Evolutionary conservation across 2,329 filamentous ascomycete genomes (phyloP).

Genomic region (Westerdykella sp.): DNA sequence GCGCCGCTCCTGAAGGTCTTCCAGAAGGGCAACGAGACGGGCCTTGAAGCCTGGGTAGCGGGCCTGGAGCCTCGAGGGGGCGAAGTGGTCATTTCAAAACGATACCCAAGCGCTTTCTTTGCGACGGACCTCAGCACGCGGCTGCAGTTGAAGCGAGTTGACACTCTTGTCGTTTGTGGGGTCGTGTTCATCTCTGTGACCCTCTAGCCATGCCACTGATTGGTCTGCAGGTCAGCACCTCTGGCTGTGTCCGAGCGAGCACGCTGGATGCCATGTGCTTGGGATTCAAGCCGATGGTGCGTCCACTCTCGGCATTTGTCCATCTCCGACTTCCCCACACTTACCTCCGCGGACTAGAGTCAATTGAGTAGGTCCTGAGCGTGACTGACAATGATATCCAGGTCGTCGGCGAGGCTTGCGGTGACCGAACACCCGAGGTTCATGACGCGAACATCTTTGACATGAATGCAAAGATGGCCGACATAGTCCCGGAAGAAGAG

Average conservation of each 20-base stretch:
- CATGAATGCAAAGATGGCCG: constrained; percentile 44
- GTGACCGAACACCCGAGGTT: constrained; percentile 42
- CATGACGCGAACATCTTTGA: constrained; percentile 44
- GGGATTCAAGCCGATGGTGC: constrained; percentile 42
- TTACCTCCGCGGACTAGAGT: too few species aligned
- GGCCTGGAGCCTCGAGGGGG: constrained; percentile 35
- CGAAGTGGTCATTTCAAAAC: constrained; percentile 39
- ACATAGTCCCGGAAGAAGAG: constrained; percentile 41
- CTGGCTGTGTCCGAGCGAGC: constrained; percentile 43
- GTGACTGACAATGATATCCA: constrained; percentile 10
- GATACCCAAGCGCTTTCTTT: constrained; percentile 43
- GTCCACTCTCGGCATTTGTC: constrained; percentile 4
- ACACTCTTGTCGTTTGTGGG: constrained; percentile 44
- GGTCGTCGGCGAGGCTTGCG: constrained; percentile 43
- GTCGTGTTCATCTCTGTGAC: constrained; percentile 7
- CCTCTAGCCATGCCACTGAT: too few species aligned
- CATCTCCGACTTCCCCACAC: too few species aligned
- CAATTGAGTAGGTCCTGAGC: not conserved
- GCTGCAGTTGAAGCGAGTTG: constrained; percentile 35
- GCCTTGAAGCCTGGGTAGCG: constrained; percentile 37
- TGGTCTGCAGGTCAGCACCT: constrained; percentile 35
- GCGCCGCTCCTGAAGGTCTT: constrained; percentile 40
- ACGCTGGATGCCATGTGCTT: constrained; percentile 43
- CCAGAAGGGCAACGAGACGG: constrained; percentile 36
- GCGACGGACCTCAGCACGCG: constrained; percentile 41